phyloP scores from a whole-genome alignment of 2,329 filamentous ascomycete species.

The Pseudomassariella vexata region DNA sequence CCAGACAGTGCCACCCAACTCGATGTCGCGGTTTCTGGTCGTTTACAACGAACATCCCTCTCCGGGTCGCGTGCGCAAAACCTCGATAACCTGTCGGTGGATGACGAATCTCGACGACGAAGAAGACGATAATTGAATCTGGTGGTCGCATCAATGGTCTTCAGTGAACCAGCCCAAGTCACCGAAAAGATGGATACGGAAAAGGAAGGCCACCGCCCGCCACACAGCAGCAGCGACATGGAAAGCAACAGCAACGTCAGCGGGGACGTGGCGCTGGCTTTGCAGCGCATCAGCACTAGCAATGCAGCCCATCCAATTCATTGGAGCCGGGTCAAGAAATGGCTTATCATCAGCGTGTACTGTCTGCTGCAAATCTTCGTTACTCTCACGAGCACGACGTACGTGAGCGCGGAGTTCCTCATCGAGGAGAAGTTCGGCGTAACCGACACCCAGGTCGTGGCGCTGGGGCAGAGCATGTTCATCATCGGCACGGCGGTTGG shows the following conservation, averaged over 20 bases:
- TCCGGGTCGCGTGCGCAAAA: too few relatives aligned
- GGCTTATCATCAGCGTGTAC: conserved; percentile 20
- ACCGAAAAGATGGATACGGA: too few relatives aligned
- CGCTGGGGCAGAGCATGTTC: conserved; percentile 35
- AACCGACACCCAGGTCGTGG: conserved; percentile 26
- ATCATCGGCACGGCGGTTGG: conserved; percentile 35
- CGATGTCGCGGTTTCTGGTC: too few relatives aligned
- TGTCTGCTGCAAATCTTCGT: conserved; percentile 29
- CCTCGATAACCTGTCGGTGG: too few relatives aligned
- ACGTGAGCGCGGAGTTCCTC: conserved; percentile 30
- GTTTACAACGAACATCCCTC: too few relatives aligned
- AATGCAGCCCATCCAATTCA: conserved; percentile 21
- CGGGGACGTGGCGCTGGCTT: conserved; percentile 16
- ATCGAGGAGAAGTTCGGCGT: conserved; percentile 30
- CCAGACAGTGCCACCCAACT: too few relatives aligned
- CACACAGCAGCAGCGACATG: too few relatives aligned
- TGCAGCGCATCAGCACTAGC: conserved; percentile 17
- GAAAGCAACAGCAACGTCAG: conserved; percentile 2
- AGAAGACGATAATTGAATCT: too few relatives aligned
- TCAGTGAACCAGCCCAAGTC: too few relatives aligned
- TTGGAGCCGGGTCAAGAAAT: conserved; percentile 22
- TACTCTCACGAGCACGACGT: conserved; percentile 30
- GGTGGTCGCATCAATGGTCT: too few relatives aligned
- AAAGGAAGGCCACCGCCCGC: too few relatives aligned
- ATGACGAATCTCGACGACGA: too few relatives aligned